Conservation (phyloP, 148 eudicot species). For the Heliamphora exappendiculata region DNA sequence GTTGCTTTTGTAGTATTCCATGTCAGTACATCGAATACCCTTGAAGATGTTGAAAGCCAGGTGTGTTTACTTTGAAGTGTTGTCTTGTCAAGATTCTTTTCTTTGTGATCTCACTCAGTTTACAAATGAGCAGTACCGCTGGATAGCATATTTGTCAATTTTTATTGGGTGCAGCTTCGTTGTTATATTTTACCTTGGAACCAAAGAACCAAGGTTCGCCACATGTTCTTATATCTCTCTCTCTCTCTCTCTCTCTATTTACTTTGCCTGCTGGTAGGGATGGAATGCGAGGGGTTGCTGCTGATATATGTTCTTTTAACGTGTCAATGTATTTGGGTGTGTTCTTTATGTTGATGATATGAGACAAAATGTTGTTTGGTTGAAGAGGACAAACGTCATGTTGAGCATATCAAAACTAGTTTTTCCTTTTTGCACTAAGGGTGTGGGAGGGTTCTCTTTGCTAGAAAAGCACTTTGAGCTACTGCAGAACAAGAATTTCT, state of each 20-base stretch:
- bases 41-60: slow-evolving; percentile 65
- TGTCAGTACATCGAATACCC: slow-evolving; percentile 37
- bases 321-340: background rate
- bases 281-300: too few relatives aligned
- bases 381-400: background rate
- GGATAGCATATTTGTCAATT: slow-evolving; percentile 85
- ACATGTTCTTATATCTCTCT: background rate
- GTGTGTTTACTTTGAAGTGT: slow-evolving; percentile 23
- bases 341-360: background rate
- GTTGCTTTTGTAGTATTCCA: slow-evolving; percentile 69
- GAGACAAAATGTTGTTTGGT: background rate
- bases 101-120: slow-evolving; percentile 12
- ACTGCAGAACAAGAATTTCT: background rate
- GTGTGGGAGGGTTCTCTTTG: background rate
- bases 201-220: slow-evolving; percentile 81
- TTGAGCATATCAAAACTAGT: background rate
- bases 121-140: slow-evolving; percentile 60
- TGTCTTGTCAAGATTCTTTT: background rate
- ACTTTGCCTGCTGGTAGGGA: too few relatives aligned
- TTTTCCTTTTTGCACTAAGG: too few relatives aligned
- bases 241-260: background rate
- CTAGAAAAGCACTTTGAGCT: background rate
- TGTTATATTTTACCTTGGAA: slow-evolving; percentile 66
- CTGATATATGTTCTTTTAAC: background rate
- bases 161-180: slow-evolving; percentile 83